phyloP scores from a whole-genome alignment of 1,139 yeast genomes.

The Scheffersomyces lignicola region DNA sequence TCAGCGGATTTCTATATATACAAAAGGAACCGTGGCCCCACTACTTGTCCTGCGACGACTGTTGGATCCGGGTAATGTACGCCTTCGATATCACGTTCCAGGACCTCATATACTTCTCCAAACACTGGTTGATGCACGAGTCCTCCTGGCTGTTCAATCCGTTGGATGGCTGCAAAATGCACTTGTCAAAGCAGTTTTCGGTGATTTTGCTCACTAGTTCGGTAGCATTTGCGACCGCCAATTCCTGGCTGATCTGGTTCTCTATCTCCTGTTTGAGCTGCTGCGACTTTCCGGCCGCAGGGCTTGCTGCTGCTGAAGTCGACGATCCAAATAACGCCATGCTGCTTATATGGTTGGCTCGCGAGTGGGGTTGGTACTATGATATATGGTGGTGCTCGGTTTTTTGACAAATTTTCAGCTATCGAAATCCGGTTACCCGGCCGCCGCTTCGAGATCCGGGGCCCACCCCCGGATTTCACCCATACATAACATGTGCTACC shows the following conservation, averaged over 20 bases:
- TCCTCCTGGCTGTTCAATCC: conserved; percentile 30
- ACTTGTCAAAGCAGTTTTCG: conserved; percentile 84
- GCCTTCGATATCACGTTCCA: conserved; percentile 84
- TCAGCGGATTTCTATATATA: background rate
- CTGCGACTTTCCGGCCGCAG: conserved; percentile 17
- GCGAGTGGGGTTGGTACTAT: no score
- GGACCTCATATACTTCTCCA: conserved; percentile 85
- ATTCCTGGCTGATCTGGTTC: conserved; percentile 73
- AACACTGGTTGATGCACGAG: conserved; percentile 70
- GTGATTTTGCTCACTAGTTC: conserved; percentile 83
- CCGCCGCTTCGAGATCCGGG: no score
- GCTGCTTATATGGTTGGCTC: no score
- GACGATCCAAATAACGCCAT: conserved; percentile 38
- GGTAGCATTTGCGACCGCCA: conserved; percentile 87
- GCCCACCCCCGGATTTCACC: background rate
- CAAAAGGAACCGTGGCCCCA: background rate
- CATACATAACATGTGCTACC: background rate
- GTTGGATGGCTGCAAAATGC: conserved; percentile 59
- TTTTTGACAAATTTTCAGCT: background rate
- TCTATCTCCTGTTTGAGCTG: conserved; percentile 60
- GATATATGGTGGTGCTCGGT: no score
- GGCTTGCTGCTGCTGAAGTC: conserved; percentile 18
- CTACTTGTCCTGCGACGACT: conserved; percentile 8
- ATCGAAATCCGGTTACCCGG: background rate
- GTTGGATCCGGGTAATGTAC: conserved; percentile 72